phyloP scores from a whole-genome alignment of 2,329 filamentous ascomycete species.

The Drechslerella stenobrocha region DNA sequence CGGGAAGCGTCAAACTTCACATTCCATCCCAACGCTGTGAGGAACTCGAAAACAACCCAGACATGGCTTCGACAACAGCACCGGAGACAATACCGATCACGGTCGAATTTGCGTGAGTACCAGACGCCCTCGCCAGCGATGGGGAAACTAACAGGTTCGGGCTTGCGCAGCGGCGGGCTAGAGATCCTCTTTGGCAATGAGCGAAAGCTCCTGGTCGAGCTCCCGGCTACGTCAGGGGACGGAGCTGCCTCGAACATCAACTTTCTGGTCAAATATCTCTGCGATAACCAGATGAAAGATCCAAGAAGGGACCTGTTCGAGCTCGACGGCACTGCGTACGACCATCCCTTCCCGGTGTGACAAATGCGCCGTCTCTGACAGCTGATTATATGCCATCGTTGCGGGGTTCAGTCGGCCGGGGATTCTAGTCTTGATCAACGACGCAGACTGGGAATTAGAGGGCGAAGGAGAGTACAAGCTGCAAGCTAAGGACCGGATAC shows the following conservation, averaged over 20 bases:
- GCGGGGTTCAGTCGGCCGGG: constrained; percentile 73
- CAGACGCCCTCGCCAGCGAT: constrained; percentile 14
- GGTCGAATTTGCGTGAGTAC: constrained; percentile 59
- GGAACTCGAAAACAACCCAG: constrained; percentile 23
- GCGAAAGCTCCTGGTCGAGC: constrained; percentile 69
- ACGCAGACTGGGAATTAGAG: constrained; percentile 97
- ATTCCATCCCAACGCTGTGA: constrained; percentile 12
- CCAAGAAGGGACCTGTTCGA: constrained; percentile 85
- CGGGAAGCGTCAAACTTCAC: not conserved
- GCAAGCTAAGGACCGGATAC: constrained; percentile 77
- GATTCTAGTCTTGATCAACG: constrained; percentile 94
- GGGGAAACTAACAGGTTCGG: constrained; percentile 19
- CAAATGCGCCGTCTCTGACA: constrained; percentile 1
- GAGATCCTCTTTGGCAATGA: constrained; percentile 91
- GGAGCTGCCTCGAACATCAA: constrained; percentile 66
- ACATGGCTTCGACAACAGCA: constrained; percentile 13
- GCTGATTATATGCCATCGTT: constrained; percentile 10
- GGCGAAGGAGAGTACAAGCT: constrained; percentile 89
- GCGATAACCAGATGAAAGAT: constrained; percentile 81
- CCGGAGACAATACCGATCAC: constrained; percentile 27
- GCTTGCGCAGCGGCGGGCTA: constrained; percentile 71
- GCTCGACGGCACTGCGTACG: constrained; percentile 83
- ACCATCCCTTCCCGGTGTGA: constrained; percentile 51
- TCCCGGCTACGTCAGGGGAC: constrained; percentile 67
- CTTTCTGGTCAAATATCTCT: constrained; percentile 77